Evolutionary conservation across 495 filamentous ascomycete genomes (phyloP).

Genomic region (Trichodelitschia bisporula): DNA sequence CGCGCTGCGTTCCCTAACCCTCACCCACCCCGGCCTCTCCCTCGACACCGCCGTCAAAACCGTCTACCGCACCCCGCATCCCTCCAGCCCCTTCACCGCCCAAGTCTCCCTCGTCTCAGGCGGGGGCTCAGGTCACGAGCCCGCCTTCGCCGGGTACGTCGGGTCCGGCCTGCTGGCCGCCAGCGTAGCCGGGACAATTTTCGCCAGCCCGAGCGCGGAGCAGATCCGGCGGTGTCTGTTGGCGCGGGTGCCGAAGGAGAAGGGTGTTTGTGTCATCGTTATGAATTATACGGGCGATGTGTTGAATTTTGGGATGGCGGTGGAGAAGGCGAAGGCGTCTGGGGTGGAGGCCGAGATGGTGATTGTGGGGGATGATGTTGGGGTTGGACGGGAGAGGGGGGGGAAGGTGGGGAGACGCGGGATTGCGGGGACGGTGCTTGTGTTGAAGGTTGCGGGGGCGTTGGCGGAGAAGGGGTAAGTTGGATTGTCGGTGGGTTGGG

Average conservation of each 20-base stretch:
- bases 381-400: slow-evolving; percentile 56
- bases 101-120: slow-evolving; percentile 71
- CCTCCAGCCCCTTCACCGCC: slow-evolving; percentile 17
- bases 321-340: slow-evolving; percentile 71
- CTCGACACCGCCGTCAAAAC: slow-evolving; percentile 68
- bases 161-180: slow-evolving; percentile 58
- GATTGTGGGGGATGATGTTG: slow-evolving; percentile 86
- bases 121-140: slow-evolving; percentile 84
- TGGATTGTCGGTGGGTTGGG: neutral
- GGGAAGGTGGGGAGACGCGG: slow-evolving; percentile 86
- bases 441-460: slow-evolving; percentile 74
- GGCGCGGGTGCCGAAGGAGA: slow-evolving; percentile 37
- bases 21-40: slow-evolving; percentile 67
- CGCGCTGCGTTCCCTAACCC: slow-evolving; percentile 50
- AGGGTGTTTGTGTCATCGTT: slow-evolving; percentile 47
- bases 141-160: slow-evolving; percentile 54
- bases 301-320: slow-evolving; percentile 82
- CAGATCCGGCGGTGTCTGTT: slow-evolving; percentile 62
- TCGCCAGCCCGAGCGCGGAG: slow-evolving; percentile 68
- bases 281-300: slow-evolving; percentile 57
- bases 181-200: slow-evolving; percentile 79
- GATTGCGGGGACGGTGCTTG: slow-evolving; percentile 72
- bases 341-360: slow-evolving; percentile 75
- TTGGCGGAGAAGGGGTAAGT: slow-evolving; percentile 43
- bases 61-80: slow-evolving; percentile 40